Percentiles rank a stretch among this genome's conserved stretches.
Evolutionary conservation across 2,329 filamentous ascomycete genomes (phyloP).

Genomic region (Hymenoscyphus fraxineus): DNA sequence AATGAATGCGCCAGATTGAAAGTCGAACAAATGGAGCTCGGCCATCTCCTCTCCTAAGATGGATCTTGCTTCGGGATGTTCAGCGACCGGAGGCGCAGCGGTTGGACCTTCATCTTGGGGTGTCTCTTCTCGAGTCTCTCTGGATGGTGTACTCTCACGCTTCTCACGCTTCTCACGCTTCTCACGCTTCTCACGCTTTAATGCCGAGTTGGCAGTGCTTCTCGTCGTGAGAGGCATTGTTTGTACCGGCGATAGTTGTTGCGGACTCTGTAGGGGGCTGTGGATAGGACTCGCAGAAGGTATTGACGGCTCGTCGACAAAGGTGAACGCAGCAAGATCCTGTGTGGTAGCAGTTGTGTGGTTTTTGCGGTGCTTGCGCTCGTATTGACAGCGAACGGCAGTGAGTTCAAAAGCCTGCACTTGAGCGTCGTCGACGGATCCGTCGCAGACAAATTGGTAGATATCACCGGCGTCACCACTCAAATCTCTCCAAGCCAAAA

Average conservation of each 20-base stretch:
- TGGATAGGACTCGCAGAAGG: conserved; percentile 49
- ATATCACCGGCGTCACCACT: conserved; percentile 91
- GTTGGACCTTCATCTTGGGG: conserved; percentile 46
- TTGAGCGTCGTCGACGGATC: conserved; percentile 63
- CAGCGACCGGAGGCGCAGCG: conserved; percentile 55
- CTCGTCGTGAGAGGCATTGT: conserved; percentile 25
- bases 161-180: conserved; percentile 39
- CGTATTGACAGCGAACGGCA: conserved; percentile 93
- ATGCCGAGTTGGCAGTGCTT: conserved; percentile 43
- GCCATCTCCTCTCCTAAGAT: conserved; percentile 71
- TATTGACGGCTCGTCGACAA: conserved; percentile 61
- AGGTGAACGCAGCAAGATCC: conserved; percentile 80
- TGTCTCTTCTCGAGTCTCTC: conserved; percentile 28
- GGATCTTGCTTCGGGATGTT: conserved; percentile 65
- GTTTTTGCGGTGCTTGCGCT: conserved; percentile 83
- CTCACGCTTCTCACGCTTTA: conserved; percentile 39
- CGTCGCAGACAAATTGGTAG: conserved; percentile 97
- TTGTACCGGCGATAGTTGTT: conserved; percentile 31
- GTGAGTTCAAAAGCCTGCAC: conserved; percentile 77
- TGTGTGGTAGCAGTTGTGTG: conserved; percentile 75
- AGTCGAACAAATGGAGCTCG: conserved; percentile 92
- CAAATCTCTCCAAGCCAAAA: conserved; percentile 91
- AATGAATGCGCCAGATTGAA: conserved; percentile 79
- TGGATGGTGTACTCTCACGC: conserved; percentile 25
- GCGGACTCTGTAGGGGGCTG: conserved; percentile 56